These are phyloP conservation scores for Jacaranda mimosifolia DNA, from an alignment of 257 asterid genomes.

Conservation along the genomic window DNA sequence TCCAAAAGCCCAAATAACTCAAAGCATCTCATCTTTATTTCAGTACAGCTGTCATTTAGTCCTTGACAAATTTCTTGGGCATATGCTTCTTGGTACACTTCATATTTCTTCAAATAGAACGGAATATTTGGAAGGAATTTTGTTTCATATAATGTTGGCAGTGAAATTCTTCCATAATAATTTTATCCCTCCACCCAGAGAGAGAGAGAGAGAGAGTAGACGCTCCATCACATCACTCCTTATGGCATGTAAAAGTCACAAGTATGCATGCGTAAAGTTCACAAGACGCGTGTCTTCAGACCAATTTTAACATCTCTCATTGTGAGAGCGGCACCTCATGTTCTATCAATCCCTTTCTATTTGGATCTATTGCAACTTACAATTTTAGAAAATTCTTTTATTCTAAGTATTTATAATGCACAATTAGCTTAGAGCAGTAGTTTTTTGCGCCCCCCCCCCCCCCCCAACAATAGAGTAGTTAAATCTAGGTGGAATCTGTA, in stretches of 20 bases:
- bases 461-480: no score
- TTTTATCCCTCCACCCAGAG: not conserved
- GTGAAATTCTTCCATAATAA: not conserved
- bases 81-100: no score
- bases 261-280: not conserved
- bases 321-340: not conserved
- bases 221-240: not conserved
- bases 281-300: not conserved
- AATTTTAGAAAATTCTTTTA: not conserved
- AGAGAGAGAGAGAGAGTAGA: not conserved
- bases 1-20: not conserved
- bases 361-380: not conserved
- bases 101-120: no score
- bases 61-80: not conserved
- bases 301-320: not conserved
- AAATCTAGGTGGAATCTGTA: no score
- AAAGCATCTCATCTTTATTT: not conserved
- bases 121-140: no score
- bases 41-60: not conserved
- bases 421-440: no score
- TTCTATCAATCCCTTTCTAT: not conserved
- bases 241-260: not conserved
- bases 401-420: not conserved
- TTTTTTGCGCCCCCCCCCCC: no score
- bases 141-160: no score